Conservation (phyloP, 305 asterid genomes). For the Plantago rigida region DNA sequence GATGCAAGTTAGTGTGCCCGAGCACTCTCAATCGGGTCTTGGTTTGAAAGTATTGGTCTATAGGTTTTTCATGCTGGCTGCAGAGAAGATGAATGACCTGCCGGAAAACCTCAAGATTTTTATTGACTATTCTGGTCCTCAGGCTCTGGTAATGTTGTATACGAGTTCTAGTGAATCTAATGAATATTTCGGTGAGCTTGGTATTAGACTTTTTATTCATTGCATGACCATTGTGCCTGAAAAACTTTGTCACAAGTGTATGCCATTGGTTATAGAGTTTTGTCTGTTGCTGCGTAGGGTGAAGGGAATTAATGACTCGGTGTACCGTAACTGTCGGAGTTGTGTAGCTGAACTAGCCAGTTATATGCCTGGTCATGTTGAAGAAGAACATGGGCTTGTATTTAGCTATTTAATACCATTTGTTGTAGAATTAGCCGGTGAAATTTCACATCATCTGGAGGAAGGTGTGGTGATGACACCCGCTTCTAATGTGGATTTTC, state of each 20-base stretch:
- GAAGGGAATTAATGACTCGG: conserved; percentile 35
- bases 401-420: conserved; percentile 38
- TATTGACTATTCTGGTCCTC: conserved; percentile 45
- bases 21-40: not conserved
- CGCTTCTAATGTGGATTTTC: conserved; percentile 10
- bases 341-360: conserved; percentile 49
- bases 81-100: conserved; percentile 25
- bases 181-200: conserved; percentile 33
- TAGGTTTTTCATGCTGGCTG: conserved; percentile 26
- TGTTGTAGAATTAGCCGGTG: conserved; percentile 45
- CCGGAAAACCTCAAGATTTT: conserved; percentile 53
- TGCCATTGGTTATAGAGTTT: conserved; percentile 48
- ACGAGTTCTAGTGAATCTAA: conserved; percentile 36
- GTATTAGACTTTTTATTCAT: conserved; percentile 36
- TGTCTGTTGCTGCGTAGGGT: conserved; percentile 43
- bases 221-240: conserved; percentile 31
- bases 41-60: not conserved
- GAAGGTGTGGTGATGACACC: conserved; percentile 26
- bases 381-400: conserved; percentile 27
- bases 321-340: conserved; percentile 49
- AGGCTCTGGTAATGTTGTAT: conserved; percentile 63
- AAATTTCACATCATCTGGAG: conserved; percentile 36
- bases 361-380: conserved; percentile 2
- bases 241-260: conserved; percentile 26
- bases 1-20: not conserved